phyloP scores from a whole-genome alignment of 495 filamentous ascomycete genomes.

The Cercophora newfieldiana region DNA sequence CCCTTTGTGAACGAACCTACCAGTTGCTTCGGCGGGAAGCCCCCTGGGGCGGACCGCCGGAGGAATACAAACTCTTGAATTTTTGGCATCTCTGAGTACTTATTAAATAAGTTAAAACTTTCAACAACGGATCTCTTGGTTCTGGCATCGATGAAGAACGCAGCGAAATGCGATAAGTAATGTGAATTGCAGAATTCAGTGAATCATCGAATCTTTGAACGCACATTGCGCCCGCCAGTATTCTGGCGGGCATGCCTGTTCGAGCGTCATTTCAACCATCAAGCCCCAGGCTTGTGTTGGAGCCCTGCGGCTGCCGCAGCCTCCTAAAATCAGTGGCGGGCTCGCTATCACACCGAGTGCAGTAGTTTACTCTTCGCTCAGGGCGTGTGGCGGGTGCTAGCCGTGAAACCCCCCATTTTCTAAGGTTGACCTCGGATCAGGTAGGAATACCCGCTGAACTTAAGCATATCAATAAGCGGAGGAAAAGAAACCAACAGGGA shows the following conservation, averaged over 20 bases:
- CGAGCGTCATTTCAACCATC: conserved; percentile 61
- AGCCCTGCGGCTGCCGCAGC: conserved; percentile 35
- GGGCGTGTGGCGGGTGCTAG: conserved; percentile 7
- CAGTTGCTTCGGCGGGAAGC: conserved; percentile 46
- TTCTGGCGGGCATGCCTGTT: conserved; percentile 66
- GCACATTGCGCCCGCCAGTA: conserved; percentile 66
- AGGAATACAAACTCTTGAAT: neutral
- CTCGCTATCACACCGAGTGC: conserved; percentile 43
- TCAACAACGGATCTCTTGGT: conserved; percentile 73
- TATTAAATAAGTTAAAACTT: conserved; percentile 61
- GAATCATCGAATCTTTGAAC: conserved; percentile 75
- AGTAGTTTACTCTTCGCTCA: conserved; percentile 42
- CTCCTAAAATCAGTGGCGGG: conserved; percentile 50
- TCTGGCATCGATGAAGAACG: conserved; percentile 73
- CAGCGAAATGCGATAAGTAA: conserved; percentile 74
- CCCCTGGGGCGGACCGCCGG: neutral
- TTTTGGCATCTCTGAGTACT: conserved; percentile 33
- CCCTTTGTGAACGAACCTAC: conserved; percentile 29
- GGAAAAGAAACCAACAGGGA: conserved; percentile 74
- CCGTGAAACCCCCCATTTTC: conserved; percentile 29
- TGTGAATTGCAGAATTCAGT: conserved; percentile 74
- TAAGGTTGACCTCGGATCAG: conserved; percentile 64
- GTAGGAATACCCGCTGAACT: conserved; percentile 71
- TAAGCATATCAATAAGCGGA: conserved; percentile 77
- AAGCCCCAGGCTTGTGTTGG: conserved; percentile 53